phyloP scores from a whole-genome alignment of 1,284 basidiomycete genomes.

The Cryptococcus hybrid region DNA sequence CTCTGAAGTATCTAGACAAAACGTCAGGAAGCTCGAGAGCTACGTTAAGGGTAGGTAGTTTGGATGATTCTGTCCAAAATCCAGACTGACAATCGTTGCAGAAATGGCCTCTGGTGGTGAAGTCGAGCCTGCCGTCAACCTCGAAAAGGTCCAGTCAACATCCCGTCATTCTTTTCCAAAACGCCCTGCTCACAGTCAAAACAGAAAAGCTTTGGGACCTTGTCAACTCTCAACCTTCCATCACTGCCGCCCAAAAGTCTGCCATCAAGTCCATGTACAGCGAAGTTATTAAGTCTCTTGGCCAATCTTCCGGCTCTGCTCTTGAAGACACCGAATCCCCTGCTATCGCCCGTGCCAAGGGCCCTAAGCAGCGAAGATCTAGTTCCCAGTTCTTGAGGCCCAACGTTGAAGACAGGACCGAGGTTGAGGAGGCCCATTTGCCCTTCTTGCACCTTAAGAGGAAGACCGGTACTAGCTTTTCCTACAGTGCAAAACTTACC shows the following conservation, averaged over 20 bases:
- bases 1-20: constrained; percentile 89
- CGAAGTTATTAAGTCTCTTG: constrained; percentile 76
- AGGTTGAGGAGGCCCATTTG: constrained; percentile 82
- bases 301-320: constrained; percentile 58
- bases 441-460: constrained; percentile 95
- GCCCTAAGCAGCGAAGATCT: constrained; percentile 62
- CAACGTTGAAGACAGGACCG: constrained; percentile 65
- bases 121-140: constrained; percentile 76
- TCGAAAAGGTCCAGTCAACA: constrained; percentile 84
- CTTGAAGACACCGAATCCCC: constrained; percentile 21
- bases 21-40: constrained; percentile 94
- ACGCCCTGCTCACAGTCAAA: neutral
- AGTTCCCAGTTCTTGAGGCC: constrained; percentile 94
- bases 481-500: constrained; percentile 95
- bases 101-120: constrained; percentile 97
- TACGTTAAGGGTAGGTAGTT: constrained; percentile 67
- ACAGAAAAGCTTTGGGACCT: constrained; percentile 89
- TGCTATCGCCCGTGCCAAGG: constrained; percentile 35
- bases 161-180: neutral
- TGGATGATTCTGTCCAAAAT: constrained; percentile 4
- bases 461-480: constrained; percentile 94
- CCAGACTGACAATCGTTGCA: constrained; percentile 7
- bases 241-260: constrained; percentile 94
- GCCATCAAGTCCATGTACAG: constrained; percentile 97
- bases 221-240: constrained; percentile 94